Conservation (phyloP, 768 basidiomycete genomes). For the Myochromella boudieri region DNA sequence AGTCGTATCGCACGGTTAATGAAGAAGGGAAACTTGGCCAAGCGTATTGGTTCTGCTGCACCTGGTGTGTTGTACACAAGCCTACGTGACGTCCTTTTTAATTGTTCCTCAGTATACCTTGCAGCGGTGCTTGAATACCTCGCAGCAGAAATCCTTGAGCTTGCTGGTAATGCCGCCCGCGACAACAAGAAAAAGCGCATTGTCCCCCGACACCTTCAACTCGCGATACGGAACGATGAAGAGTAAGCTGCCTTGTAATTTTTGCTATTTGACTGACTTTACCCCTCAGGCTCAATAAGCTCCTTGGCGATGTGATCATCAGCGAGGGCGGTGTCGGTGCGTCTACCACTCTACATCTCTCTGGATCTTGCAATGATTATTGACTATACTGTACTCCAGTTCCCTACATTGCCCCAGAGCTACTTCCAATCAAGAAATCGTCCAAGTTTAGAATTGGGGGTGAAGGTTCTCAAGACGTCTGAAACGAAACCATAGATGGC, state of each 20-base stretch:
- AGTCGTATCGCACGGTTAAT: conserved; percentile 80
- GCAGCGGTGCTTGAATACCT: conserved; percentile 88
- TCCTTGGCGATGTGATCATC: no score
- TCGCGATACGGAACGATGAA: conserved; percentile 78
- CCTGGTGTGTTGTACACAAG: conserved; percentile 61
- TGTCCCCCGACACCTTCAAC: conserved; percentile 78
- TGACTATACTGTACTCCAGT: conserved; percentile 12
- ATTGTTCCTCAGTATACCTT: conserved; percentile 58
- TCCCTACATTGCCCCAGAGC: conserved; percentile 21
- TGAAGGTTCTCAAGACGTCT: conserved; percentile 13
- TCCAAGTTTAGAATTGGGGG: conserved; percentile 3
- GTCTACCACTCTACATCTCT: conserved; percentile 36
- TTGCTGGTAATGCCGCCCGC: conserved; percentile 77
- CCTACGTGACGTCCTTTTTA: not conserved
- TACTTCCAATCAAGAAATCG: conserved; percentile 13
- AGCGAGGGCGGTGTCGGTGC: conserved; percentile 76
- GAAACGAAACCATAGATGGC: no score
- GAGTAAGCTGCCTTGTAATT: conserved; percentile 39
- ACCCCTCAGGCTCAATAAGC: conserved; percentile 47
- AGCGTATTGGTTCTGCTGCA: conserved; percentile 68
- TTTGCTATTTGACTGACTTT: not conserved
- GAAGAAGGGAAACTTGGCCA: conserved; percentile 72
- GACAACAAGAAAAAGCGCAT: conserved; percentile 86
- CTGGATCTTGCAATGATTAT: conserved; percentile 30
- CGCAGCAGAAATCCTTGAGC: conserved; percentile 82